A percentile compares a stretch with the other conserved stretches of the same genome.
phyloP scores from a whole-genome alignment of 129 eudicot species.

The Pittosporum tobira region DNA sequence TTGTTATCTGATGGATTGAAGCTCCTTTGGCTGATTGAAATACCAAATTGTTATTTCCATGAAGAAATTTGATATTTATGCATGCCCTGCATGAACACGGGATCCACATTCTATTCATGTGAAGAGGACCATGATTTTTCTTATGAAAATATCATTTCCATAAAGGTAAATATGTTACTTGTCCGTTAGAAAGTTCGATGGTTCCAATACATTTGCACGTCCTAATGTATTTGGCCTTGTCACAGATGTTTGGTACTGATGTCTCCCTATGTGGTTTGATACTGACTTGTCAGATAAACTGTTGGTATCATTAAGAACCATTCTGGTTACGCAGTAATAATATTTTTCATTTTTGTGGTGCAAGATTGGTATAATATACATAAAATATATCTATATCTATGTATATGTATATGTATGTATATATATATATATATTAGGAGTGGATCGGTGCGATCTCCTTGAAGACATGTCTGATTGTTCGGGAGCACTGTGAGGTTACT shows the following conservation, averaged over 20 bases:
- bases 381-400: too few relatives aligned
- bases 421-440: neutral
- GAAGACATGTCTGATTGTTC: conserved; percentile 6
- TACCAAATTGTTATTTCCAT: too few relatives aligned
- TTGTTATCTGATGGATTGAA: neutral
- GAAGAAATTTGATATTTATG: too few relatives aligned
- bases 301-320: neutral
- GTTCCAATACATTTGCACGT: neutral
- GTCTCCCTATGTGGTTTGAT: neutral
- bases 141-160: too few relatives aligned
- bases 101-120: too few relatives aligned
- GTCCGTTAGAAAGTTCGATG: neutral
- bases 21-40: neutral
- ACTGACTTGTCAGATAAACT: neutral
- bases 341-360: neutral
- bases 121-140: too few relatives aligned
- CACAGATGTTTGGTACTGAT: neutral
- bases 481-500: conserved; percentile 1
- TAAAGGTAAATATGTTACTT: neutral
- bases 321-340: neutral
- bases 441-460: neutral
- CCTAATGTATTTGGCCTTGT: conserved; percentile 2
- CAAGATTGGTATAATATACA: too few relatives aligned
- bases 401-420: too few relatives aligned
- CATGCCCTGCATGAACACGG: neutral